Conservation (phyloP, 23 red algal species). For the Gracilaria gracilis region DNA sequence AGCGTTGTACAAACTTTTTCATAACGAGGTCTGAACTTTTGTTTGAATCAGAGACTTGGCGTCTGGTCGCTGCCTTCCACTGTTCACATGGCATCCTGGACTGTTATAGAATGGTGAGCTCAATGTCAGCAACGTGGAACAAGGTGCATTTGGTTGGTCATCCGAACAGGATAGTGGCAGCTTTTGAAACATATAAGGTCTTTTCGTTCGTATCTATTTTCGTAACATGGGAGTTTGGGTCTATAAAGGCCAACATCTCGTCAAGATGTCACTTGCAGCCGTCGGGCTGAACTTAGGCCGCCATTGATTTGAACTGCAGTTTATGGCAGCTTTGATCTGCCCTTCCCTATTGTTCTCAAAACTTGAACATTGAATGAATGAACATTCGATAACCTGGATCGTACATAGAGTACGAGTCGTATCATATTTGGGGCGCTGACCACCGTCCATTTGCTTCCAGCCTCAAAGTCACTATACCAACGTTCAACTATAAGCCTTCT, state of each 20-base stretch:
- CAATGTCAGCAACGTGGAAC: neutral
- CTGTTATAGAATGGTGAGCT: neutral
- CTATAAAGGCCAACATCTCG: neutral
- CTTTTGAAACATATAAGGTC: too few relatives aligned
- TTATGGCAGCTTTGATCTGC: too few relatives aligned
- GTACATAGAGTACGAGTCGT: neutral
- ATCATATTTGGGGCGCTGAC: neutral
- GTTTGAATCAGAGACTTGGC: too few relatives aligned
- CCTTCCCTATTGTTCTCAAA: too few relatives aligned
- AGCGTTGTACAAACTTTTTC: neutral
- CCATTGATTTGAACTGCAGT: too few relatives aligned
- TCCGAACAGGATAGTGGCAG: too few relatives aligned
- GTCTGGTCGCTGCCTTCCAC: neutral
- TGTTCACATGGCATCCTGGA: neutral
- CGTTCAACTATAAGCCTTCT: too few relatives aligned
- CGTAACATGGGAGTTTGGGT: neutral
- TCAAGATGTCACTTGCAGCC: neutral
- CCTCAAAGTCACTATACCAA: too few relatives aligned
- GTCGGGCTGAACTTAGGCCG: too few relatives aligned
- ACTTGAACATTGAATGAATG: too few relatives aligned
- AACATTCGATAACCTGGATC: too few relatives aligned
- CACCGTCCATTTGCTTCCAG: neutral
- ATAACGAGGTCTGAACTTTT: neutral
- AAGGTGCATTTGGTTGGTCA: neutral
- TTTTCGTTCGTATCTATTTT: neutral